Evolutionary conservation across 2,329 filamentous ascomycete genomes (phyloP), one percentile per base, ranked within the genome.

Genomic region (Stachybotrys chartarum): DNA sequence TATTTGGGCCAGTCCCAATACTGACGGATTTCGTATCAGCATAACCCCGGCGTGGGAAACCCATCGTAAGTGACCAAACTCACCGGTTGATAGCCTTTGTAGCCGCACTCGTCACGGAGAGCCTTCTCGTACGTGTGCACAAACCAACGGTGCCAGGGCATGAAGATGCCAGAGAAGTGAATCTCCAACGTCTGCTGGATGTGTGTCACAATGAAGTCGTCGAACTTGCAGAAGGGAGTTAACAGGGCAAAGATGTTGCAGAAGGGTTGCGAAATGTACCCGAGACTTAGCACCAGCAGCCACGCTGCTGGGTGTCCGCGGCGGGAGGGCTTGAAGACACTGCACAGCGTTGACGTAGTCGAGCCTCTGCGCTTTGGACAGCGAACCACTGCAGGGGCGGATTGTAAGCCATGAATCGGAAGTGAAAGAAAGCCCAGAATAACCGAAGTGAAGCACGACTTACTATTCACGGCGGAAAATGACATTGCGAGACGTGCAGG

Each of bases 1-100:
- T 74, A 76, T 58, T 70, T 72, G 2, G 71, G 69, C 78, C 78
- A 82, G 61, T 81, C 76, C 68, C 73, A 75, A 68, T 79, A 81
- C 52, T 72, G 54, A 18, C 14, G n/a, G 47, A 17, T 14, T 44
- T 10, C n/a, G 24, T 14, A 24, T 49, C 6, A 39, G 10, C 17
- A 49, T n/a, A 47, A n/a, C 14, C 14, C 30, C 7, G 5, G 24
- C 8, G 7, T 48, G 24, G 5, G 6, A 6, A 14, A 30, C 11
- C 30, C 10, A 7, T 16, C 12, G 31, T 5, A 49, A 8, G 30
- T 31, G 11, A 52, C n/a, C 24, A 30, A 35, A 56, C 54, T 57
- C 53, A 64, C 62, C 6, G 71, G 72, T 49, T 73, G 71, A 54
- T 62, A 65, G 10, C 71, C 71, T 4, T 56, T 67, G 61, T 74